Conservation (phyloP, 2,329 filamentous ascomycete species). For the Pseudofabraea citricarpa region DNA sequence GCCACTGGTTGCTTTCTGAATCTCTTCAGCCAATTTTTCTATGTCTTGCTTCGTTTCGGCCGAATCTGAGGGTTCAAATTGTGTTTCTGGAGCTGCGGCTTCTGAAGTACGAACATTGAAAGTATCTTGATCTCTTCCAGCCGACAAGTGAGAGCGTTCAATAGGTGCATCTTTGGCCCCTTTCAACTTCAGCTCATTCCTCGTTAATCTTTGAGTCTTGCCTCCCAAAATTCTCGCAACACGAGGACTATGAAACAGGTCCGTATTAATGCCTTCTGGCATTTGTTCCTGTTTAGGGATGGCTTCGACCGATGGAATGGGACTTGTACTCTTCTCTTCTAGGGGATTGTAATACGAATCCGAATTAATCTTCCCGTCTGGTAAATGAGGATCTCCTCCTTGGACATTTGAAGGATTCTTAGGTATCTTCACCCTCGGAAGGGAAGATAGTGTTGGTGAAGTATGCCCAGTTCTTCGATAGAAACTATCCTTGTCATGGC, state of each 20-base stretch:
- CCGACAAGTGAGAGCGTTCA: slow-evolving; percentile 24
- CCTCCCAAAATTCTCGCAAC: slow-evolving; percentile 51
- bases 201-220: slow-evolving; percentile 26
- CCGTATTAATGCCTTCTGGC: slow-evolving; percentile 53
- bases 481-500: slow-evolving; percentile 48
- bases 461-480: slow-evolving; percentile 43
- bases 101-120: slow-evolving; percentile 27
- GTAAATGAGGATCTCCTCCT: slow-evolving; percentile 14
- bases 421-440: slow-evolving; percentile 52
- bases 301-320: slow-evolving; percentile 13
- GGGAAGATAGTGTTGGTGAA: slow-evolving; percentile 42
- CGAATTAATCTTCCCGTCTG: slow-evolving; percentile 17
- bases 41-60: slow-evolving; percentile 32
- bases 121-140: slow-evolving; percentile 32
- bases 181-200: slow-evolving; percentile 25
- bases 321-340: slow-evolving; percentile 2
- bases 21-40: slow-evolving; percentile 39
- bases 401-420: slow-evolving; percentile 36
- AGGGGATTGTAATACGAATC: slow-evolving; percentile 33
- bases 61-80: not conserved
- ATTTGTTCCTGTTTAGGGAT: slow-evolving; percentile 37
- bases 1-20: slow-evolving; percentile 31
- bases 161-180: slow-evolving; percentile 27
- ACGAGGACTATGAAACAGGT: slow-evolving; percentile 56
- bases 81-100: not conserved